Base-by-base conservation (phyloP, 2,329 filamentous ascomycete genomes). In the Pyricularia sp. region DNA sequence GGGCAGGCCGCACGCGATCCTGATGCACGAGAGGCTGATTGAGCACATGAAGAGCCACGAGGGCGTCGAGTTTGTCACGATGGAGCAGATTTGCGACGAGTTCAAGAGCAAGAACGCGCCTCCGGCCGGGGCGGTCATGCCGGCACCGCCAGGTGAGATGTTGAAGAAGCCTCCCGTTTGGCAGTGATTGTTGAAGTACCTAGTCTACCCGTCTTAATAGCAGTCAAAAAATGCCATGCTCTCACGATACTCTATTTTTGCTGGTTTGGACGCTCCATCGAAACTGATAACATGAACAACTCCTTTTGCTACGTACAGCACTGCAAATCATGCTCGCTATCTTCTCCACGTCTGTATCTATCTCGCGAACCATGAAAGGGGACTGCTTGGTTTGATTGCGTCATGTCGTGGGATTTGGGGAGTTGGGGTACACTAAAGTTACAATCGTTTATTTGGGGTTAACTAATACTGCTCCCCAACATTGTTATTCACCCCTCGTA, bases 11-110 rank as follows among this genome's bases (percentile, higher is more conserved):
- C 55, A 59, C 24, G 55, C 55, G 4, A 59, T 88, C 4, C 64
- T 35, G 65, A 79, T 77, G 64, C 80, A 82, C 26, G 79, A 81
- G 62, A 59, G 64, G 31, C 62, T 69, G 24, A 69, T 69, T 13
- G 68, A 69, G 64, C 64, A 68, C 62, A 68, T 69, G 28, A 69
- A 68, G 62, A 68, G 68, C 62, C 68, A 69, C 61, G 67, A 69
- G 53, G 68, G 67, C 24, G 84, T 88, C 0, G 84, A 88, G 68
- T 88, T 84, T 79, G 82, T 87, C 0, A 88, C 85, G 0, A 88
- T 91, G 55, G 55, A 79, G 86, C 84, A 70, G 80, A 89, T 91
- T 76, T 84, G 79, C 33, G 87, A 90, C 71, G 84, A 90, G 49
- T 91, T 91, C 73, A 91, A 90, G 77, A 80, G 78, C 66, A 87